These are phyloP conservation scores for Dactylellina parvicollis DNA, from an alignment of 2,329 filamentous ascomycete genomes.

Conservation along the genomic window DNA sequence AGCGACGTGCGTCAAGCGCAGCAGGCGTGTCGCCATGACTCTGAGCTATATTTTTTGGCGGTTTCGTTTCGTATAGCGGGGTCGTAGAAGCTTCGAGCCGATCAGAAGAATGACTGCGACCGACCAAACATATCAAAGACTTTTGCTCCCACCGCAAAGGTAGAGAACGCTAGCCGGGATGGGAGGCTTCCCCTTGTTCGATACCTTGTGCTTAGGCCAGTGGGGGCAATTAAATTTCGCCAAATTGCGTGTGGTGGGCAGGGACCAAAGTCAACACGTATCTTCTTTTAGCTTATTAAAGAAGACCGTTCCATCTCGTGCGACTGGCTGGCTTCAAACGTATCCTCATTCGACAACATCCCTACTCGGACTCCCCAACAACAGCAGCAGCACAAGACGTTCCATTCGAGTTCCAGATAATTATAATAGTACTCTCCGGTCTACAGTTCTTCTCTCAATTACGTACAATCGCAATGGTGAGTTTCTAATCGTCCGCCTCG, in stretches of 20 bases:
- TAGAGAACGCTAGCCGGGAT: background rate
- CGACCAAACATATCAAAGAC: background rate
- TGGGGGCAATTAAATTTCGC: background rate
- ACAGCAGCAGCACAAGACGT: background rate
- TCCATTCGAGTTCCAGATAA: background rate
- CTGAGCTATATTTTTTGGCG: background rate
- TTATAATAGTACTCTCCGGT: background rate
- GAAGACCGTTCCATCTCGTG: slow-evolving; percentile 8
- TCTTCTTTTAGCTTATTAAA: slow-evolving; percentile 33
- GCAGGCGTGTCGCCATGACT: slow-evolving; percentile 47
- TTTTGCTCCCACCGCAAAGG: too few relatives aligned
- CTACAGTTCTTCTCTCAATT: background rate
- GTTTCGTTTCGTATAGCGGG: background rate
- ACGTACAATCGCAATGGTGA: slow-evolving; percentile 32
- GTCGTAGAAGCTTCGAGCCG: slow-evolving; percentile 24
- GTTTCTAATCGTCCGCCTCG: background rate
- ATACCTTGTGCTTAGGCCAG: background rate
- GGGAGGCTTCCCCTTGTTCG: slow-evolving; percentile 7
- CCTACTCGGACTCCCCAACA: background rate
- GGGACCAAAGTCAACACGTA: slow-evolving; percentile 45
- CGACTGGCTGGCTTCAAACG: background rate
- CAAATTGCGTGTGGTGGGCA: slow-evolving; percentile 27
- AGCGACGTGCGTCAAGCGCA: slow-evolving; percentile 24
- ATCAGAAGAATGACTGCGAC: background rate
- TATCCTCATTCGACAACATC: background rate